Percentiles rank a stretch among this genome's conserved stretches.
These are phyloP conservation scores for Globisporangium acanthophoron DNA, from an alignment of 352 stramenopile species.

Conservation along the genomic window DNA sequence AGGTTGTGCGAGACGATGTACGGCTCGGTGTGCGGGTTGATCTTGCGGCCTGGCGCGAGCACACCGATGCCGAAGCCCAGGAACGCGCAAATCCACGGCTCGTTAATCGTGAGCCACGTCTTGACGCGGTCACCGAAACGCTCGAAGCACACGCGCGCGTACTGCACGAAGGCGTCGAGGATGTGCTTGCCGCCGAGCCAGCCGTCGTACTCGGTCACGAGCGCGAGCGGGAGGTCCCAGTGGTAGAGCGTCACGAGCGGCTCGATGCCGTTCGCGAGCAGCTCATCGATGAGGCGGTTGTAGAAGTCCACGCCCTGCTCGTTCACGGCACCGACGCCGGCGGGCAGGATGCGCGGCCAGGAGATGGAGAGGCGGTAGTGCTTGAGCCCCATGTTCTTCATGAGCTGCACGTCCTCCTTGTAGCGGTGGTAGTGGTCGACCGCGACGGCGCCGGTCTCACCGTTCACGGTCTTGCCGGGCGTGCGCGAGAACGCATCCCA, in stretches of 20 bases:
- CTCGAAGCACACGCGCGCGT: slow-evolving; percentile 88
- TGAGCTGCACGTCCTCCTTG: slow-evolving; percentile 88
- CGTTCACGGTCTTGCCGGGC: slow-evolving; percentile 55
- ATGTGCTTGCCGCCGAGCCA: slow-evolving; percentile 37
- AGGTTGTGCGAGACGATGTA: slow-evolving; percentile 89
- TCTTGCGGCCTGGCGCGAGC: slow-evolving; percentile 69
- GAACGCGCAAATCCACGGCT: slow-evolving; percentile 84
- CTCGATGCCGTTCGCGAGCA: slow-evolving; percentile 82
- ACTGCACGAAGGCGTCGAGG: slow-evolving; percentile 73
- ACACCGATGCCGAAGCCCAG: slow-evolving; percentile 83
- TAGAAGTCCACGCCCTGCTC: slow-evolving; percentile 88
- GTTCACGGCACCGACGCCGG: slow-evolving; percentile 74
- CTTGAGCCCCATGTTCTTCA: slow-evolving; percentile 88
- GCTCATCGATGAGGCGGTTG: slow-evolving; percentile 82
- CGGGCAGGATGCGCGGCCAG: slow-evolving; percentile 91
- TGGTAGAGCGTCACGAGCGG: slow-evolving; percentile 94
- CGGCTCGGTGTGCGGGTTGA: slow-evolving; percentile 51
- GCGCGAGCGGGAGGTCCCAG: slow-evolving; percentile 90
- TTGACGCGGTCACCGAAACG: slow-evolving; percentile 91
- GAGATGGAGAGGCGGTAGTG: slow-evolving; percentile 90
- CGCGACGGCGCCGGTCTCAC: slow-evolving; percentile 80
- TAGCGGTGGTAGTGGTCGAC: slow-evolving; percentile 91
- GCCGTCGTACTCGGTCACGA: slow-evolving; percentile 74
- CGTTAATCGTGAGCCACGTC: slow-evolving; percentile 93
- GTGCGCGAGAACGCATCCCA: slow-evolving; percentile 88